Base-by-base conservation (phyloP, 2,329 filamentous ascomycete species). In the Claviceps maximensis region DNA sequence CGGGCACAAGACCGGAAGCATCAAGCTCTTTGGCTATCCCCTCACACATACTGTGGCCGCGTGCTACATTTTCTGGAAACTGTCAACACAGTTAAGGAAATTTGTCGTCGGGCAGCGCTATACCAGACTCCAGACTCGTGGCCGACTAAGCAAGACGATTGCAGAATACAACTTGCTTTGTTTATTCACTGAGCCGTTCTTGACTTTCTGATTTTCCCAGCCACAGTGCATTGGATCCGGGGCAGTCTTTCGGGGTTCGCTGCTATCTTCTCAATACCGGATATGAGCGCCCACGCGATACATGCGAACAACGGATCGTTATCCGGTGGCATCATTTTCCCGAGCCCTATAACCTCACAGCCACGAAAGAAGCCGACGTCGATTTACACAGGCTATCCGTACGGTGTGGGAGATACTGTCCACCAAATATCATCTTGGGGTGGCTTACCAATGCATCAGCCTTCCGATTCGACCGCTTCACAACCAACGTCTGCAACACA, bases 401-500 rank as follows among this genome's bases (percentile, higher is more conserved):
- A 57, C 42, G 54, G 49, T n/a, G 21, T 49, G 36, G 53, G 49
- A 21, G 56, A 57, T 45, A 51, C 51, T 27, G 49, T 4, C 29
- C 45, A 47, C 17, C 36, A 47, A 1, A 52, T 59, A 31, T 47
- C 54, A n/a, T 38, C 58, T 13, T 59, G 58, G 58, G 51, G 51
- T 15, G 38, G 31, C 17, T 27, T 52, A 46, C 52, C 47, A 10
- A 41, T 50, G 36, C 49, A 46, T 29, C 19, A 47, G 52, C 36
- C 25, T 5, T 9, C 52, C 6, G 41, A 51, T 27, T n/a, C 45
- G 29, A 21, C 25, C 21, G 19, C 38, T 33, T 50, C 51, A 31
- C 47, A 50, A 33, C 62, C 62, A 50, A 61, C 56, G 40, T 36
- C 45, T 5, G 40, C 50, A 21, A 19, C 52, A 25, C 54, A 54